Conservation (phyloP, 257 asterid genomes). For the Capsicum pubescens region DNA sequence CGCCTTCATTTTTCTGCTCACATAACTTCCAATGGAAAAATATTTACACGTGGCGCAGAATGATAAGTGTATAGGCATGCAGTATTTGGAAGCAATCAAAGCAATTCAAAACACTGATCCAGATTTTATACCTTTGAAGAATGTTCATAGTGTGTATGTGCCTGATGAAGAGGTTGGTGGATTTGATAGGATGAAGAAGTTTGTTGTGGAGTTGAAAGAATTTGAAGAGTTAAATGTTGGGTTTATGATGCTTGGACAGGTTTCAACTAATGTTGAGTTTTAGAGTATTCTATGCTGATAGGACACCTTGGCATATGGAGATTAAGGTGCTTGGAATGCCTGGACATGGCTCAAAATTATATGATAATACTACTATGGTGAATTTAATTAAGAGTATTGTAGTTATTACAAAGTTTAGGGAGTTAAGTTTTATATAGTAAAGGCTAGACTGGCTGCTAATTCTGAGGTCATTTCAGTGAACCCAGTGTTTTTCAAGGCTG, state of each 20-base stretch:
- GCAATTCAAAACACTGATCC: constrained; percentile 24
- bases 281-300: too few species aligned
- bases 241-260: too few species aligned
- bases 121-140: constrained; percentile 52
- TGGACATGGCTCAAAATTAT: too few species aligned
- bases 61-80: constrained; percentile 85
- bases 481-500: constrained; percentile 84
- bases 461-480: constrained; percentile 90
- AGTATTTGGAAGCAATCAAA: constrained; percentile 76
- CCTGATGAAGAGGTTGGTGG: constrained; percentile 98
- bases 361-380: too few species aligned
- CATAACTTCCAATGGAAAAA: constrained; percentile 56
- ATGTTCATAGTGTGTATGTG: constrained; percentile 66
- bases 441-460: constrained; percentile 68
- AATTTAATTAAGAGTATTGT: too few species aligned
- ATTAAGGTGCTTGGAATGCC: too few species aligned
- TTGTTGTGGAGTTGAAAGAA: too few species aligned
- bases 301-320: too few species aligned
- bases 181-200: too few species aligned
- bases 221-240: too few species aligned
- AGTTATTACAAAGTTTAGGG: constrained; percentile 90
- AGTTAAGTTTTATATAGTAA: constrained; percentile 71
- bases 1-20: constrained; percentile 81
- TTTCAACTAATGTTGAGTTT: too few species aligned
- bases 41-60: constrained; percentile 95